Evolutionary conservation across 306 rosid species (phyloP), one percentile per base, ranked within the genome.

Genomic region (Lathyrus tuberosus): DNA sequence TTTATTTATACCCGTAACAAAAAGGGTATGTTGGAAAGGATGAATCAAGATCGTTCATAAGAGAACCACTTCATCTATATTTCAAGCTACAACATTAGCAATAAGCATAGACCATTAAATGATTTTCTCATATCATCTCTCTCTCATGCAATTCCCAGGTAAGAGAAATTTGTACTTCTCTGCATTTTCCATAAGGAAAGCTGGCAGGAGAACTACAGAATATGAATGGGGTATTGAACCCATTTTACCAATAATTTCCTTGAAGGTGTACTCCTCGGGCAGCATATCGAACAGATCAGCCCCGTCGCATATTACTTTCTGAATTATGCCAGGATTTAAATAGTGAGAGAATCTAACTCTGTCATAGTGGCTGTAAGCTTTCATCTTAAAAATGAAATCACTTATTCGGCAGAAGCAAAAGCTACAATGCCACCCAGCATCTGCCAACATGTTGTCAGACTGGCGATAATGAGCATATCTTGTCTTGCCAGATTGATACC

Each of bases 351-450:
- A 94, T 71, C 91, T 82, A 51, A 94, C 92, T 65, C 99, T 86
- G 38, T 94, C 99, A 47, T 83, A 83, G 56, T 94, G 99, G 74
- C 99, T 94, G 85, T 94, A 94, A 71, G 99, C 99, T 78, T 89
- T 94, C 95, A 94, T 94, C 88, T 94, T 94, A 17, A 94, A 94
- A 72, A 87, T 28, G 80, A 94, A 94, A 70, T 94, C 99, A 1
- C 84, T 87, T 75, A 94, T 91, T 6, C 77, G 81, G 17, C 96
- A 95, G 70, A 94, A 94, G 88, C 99, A 94, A 74, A 94, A 94
- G 92, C 99, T 94, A 71, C 99, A 94, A 77, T 94, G 99, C 99
- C 99, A 94, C 3, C 99, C 99, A 40, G 99, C 80, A 82, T 94
- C 99, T 1, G 97, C 99, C 80, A 94, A 77, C 49, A 94, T 64